phyloP scores from a whole-genome alignment of 192 early-diverging fungal species.

The Entomortierella lignicola region DNA sequence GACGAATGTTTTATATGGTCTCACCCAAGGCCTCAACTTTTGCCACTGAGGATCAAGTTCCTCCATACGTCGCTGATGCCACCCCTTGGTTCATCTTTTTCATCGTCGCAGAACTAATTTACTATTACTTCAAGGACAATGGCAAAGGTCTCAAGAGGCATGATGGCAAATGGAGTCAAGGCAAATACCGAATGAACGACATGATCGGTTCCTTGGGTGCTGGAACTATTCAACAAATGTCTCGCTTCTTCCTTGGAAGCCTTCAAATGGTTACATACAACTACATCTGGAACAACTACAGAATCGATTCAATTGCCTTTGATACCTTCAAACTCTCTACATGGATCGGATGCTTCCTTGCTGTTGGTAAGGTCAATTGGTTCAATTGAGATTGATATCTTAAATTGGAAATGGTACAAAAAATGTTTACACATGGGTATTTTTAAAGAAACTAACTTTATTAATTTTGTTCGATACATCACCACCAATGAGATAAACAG shows the following conservation, averaged over 20 bases:
- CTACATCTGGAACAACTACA: conserved; percentile 63
- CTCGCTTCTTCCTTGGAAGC: conserved; percentile 58
- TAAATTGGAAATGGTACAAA: too few relatives aligned
- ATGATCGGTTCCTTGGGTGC: conserved; percentile 62
- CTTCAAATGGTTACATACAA: conserved; percentile 60
- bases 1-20: conserved; percentile 68
- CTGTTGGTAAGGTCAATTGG: conserved; percentile 55
- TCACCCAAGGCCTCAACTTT: conserved; percentile 56
- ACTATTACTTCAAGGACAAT: conserved; percentile 38
- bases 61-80: conserved; percentile 64
- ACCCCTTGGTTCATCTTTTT: conserved; percentile 63
- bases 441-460: not conserved
- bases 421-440: too few relatives aligned
- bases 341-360: conserved; percentile 68
- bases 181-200: conserved; percentile 65
- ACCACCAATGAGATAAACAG: conserved; percentile 4
- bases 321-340: conserved; percentile 55
- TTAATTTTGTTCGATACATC: not conserved
- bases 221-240: conserved; percentile 66
- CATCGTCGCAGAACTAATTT: conserved; percentile 54
- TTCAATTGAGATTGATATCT: too few relatives aligned
- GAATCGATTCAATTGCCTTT: conserved; percentile 49
- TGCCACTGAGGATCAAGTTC: conserved; percentile 53
- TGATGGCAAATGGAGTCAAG: conserved; percentile 51
- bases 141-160: conserved; percentile 42